Evolutionary conservation across 345 rosid genomes (phyloP).

Genomic region (Hevea brasiliensis): DNA sequence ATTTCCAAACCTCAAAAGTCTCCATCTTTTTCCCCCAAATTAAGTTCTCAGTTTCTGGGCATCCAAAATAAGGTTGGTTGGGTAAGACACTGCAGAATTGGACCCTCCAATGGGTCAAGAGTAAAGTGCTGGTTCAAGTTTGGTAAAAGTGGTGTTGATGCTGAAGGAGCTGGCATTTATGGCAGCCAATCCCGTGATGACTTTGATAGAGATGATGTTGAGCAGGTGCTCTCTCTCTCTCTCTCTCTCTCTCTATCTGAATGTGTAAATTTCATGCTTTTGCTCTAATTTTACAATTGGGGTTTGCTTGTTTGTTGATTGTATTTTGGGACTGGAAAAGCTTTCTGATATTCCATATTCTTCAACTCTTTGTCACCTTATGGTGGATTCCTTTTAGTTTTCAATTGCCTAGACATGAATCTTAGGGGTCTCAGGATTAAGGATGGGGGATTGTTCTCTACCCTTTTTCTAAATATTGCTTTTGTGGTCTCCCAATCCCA

Average conservation of each 20-base stretch:
- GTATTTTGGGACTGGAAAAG: background rate
- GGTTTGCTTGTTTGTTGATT: background rate
- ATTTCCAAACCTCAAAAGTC: slow-evolving; percentile 38
- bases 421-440: too few species aligned
- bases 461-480: too few species aligned
- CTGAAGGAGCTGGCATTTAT: slow-evolving; percentile 93
- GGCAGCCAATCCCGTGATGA: slow-evolving; percentile 89
- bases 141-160: slow-evolving; percentile 85
- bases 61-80: slow-evolving; percentile 26
- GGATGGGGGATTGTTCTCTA: too few species aligned
- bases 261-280: background rate
- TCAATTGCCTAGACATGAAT: too few species aligned
- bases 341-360: too few species aligned
- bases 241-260: background rate
- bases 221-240: slow-evolving; percentile 56
- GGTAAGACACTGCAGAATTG: slow-evolving; percentile 41
- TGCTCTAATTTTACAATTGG: too few species aligned
- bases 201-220: slow-evolving; percentile 95
- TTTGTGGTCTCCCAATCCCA: too few species aligned
- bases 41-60: slow-evolving; percentile 60
- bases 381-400: too few species aligned
- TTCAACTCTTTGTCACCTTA: too few species aligned
- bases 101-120: slow-evolving; percentile 76
- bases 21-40: slow-evolving; percentile 29
- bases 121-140: slow-evolving; percentile 80